Evolutionary conservation across 2,329 filamentous ascomycete species (phyloP).

Genomic region (Pseudopyricularia cyperi): DNA sequence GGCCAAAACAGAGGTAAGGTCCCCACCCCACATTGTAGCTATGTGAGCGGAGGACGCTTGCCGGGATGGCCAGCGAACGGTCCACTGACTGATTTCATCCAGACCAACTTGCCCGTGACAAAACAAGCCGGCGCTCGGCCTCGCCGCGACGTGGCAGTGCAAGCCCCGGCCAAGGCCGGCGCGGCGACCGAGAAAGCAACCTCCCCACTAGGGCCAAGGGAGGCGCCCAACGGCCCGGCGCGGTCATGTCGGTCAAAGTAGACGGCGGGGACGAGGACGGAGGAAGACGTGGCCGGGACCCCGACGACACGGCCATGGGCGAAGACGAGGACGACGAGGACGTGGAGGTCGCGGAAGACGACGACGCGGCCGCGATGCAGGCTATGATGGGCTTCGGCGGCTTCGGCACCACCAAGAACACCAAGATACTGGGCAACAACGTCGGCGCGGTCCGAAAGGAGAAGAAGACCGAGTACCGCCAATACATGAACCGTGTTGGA

Average conservation of each 20-base stretch:
- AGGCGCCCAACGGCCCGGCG: neutral
- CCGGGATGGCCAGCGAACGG: neutral
- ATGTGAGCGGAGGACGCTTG: neutral
- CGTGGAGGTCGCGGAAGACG: slow-evolving; percentile 42
- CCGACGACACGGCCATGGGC: slow-evolving; percentile 1
- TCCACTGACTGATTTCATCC: neutral
- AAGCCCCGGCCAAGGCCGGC: slow-evolving; percentile 1
- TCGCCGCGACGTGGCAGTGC: slow-evolving; percentile 6
- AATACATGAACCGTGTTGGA: slow-evolving; percentile 86
- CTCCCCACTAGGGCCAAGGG: slow-evolving; percentile 1
- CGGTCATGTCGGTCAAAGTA: slow-evolving; percentile 2
- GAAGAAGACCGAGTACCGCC: slow-evolving; percentile 88
- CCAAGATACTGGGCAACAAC: slow-evolving; percentile 79
- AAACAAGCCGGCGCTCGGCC: slow-evolving; percentile 5
- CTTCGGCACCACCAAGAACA: slow-evolving; percentile 79
- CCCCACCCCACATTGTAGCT: neutral
- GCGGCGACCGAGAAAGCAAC: slow-evolving; percentile 1
- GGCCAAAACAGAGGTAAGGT: slow-evolving; percentile 2
- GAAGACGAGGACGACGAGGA: slow-evolving; percentile 28
- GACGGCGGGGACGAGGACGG: neutral
- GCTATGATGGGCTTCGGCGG: slow-evolving; percentile 81
- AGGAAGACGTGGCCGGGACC: neutral
- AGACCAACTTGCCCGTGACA: neutral
- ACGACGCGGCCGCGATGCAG: slow-evolving; percentile 60
- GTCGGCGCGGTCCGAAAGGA: slow-evolving; percentile 74